Conservation (phyloP, 345 rosid genomes). For the Citrus medica region DNA sequence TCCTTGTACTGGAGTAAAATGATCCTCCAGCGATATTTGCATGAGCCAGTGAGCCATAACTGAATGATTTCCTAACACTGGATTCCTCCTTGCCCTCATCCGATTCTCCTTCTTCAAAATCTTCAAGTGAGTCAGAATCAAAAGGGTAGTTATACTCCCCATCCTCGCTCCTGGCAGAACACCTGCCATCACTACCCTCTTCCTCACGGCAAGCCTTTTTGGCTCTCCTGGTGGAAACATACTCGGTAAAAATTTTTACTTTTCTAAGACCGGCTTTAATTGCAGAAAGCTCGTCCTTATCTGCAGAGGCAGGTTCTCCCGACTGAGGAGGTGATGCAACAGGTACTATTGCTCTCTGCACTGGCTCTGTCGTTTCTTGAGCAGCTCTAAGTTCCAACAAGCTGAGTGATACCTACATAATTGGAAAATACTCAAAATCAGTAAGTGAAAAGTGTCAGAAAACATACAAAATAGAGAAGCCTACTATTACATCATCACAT, state of each 20-base stretch:
- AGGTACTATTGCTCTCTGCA: conserved; percentile 56
- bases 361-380: conserved; percentile 45
- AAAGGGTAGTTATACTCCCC: conserved; percentile 69
- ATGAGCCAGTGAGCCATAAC: conserved; percentile 78
- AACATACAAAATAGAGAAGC: background rate
- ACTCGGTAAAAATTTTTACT: conserved; percentile 74
- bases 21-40: conserved; percentile 79
- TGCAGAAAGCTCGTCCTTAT: conserved; percentile 73
- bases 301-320: conserved; percentile 45
- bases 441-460: background rate
- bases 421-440: background rate
- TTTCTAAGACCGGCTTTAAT: conserved; percentile 86
- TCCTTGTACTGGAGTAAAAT: conserved; percentile 42
- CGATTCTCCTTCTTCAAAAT: conserved; percentile 69
- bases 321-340: conserved; percentile 45
- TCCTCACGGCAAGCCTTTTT: conserved; percentile 66
- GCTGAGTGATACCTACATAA: conserved; percentile 65
- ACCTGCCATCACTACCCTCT: conserved; percentile 65
- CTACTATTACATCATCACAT: background rate
- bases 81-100: conserved; percentile 67
- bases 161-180: conserved; percentile 68
- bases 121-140: conserved; percentile 84
- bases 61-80: conserved; percentile 56
- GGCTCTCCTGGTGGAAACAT: conserved; percentile 62
- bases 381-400: conserved; percentile 71